These are phyloP conservation scores for Conticribra weissflogii DNA, from an alignment of 108 stramenopile genomes.

Conservation along the genomic window DNA sequence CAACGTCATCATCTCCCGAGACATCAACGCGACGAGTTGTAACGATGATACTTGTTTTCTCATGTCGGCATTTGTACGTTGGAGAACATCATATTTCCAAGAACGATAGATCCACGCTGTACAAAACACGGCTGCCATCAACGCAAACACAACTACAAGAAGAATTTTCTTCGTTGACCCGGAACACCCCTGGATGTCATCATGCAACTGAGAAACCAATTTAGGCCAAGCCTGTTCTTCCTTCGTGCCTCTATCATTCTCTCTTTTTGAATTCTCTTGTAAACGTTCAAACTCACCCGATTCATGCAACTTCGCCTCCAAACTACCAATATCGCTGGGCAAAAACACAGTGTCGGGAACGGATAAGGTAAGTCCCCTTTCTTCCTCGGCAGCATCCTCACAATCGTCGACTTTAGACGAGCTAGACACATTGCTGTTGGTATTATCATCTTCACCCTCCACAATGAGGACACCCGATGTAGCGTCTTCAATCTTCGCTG, in stretches of 20 bases:
- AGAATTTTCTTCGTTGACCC: no score
- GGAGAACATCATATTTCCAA: not conserved
- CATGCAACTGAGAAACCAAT: no score
- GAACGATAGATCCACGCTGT: no score
- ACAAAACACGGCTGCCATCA: no score
- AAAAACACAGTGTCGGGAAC: not conserved
- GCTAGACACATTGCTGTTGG: not conserved
- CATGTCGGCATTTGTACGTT: no score
- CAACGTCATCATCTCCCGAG: not conserved
- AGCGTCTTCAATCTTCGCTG: no score
- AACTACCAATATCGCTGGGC: not conserved
- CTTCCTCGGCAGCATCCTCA: not conserved
- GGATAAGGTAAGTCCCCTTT: not conserved
- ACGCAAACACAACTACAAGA: no score
- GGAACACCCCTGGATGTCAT: no score
- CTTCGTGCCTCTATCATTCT: not conserved
- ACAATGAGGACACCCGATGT: not conserved
- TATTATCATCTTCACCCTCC: not conserved
- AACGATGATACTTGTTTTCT: not conserved
- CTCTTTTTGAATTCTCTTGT: not conserved
- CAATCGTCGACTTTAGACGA: not conserved
- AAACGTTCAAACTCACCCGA: not conserved
- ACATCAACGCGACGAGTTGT: not conserved
- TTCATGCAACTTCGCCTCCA: not conserved
- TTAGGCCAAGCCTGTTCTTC: not conserved